Evolutionary conservation across 495 filamentous ascomycete genomes (phyloP).

Genomic region (Tuber microsphaerosporum): DNA sequence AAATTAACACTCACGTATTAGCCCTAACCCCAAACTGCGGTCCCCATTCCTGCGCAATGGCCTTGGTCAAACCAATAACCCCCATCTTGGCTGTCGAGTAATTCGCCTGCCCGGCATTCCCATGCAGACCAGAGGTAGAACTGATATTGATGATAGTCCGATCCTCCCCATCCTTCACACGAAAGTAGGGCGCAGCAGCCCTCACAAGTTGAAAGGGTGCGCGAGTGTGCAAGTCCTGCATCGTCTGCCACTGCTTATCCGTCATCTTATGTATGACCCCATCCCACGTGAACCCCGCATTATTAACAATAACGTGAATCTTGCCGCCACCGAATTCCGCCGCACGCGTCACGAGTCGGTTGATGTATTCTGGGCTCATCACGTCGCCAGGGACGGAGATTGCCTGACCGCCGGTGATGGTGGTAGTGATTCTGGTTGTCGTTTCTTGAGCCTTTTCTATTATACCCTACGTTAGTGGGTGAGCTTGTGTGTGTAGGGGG

Average conservation of each 20-base stretch:
- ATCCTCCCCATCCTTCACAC: conserved; percentile 71
- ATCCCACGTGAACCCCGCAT: conserved; percentile 78
- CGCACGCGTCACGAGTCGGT: conserved; percentile 60
- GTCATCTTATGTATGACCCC: conserved; percentile 88
- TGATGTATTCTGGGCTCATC: conserved; percentile 59
- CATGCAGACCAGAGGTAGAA: conserved; percentile 69
- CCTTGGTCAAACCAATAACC: conserved; percentile 69
- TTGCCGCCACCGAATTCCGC: conserved; percentile 77
- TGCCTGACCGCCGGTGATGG: conserved; percentile 52
- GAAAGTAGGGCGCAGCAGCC: conserved; percentile 74
- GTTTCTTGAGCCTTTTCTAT: conserved; percentile 57
- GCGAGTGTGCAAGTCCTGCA: conserved; percentile 69
- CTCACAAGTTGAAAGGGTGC: conserved; percentile 76
- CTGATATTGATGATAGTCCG: conserved; percentile 75
- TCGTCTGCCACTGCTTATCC: conserved; percentile 86
- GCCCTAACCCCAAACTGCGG: conserved; percentile 73
- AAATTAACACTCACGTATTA: conserved; percentile 50
- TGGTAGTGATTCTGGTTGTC: conserved; percentile 56
- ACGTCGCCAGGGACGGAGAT: conserved; percentile 67
- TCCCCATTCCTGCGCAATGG: conserved; percentile 89
- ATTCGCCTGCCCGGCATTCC: conserved; percentile 80
- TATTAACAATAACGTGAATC: conserved; percentile 83
- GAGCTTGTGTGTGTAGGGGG: not conserved
- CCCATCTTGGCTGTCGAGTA: conserved; percentile 78
- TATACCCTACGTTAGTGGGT: conserved; percentile 17